Base-by-base conservation (phyloP, 371 early-diverging fungal genomes). In the Umbelopsis sp. region DNA sequence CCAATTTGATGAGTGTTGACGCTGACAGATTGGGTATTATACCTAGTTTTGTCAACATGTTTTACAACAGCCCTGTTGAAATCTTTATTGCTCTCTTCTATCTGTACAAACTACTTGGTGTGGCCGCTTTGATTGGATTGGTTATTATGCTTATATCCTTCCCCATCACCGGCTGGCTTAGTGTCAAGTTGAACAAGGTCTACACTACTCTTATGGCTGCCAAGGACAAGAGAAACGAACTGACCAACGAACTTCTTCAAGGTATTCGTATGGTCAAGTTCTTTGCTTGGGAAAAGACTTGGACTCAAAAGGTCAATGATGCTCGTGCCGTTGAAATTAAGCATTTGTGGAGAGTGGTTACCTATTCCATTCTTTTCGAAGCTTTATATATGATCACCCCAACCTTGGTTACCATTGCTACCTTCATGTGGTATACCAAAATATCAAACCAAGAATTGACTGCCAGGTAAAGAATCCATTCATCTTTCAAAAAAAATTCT, bases 1-100 rank as follows among this genome's bases (percentile, higher is more conserved):
- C 89, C 20, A 93, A 95, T 71, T 70, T 95, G 69, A 92, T 93
- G 92, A 83, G 88, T 45, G 89, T 93, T 5, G 94, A 95, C 75
- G 89, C 92, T 4, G 79, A 87, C 20, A 72, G 81, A n/a, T 63
- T 89, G 8, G 71, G 83, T 14, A 74, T 79, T 20, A 45, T 85
- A 12, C 79, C 75, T 11, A 72, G 72, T 35, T 84, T 76, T 51
- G 71, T 82, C 24, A 80, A 76, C 71, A 67, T 80, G 74, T 65
- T 87, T 1, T 85, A 87, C 65, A 81, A 74, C 45, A 76, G 79
- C 9, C 89, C 89, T 14, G 62, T 90, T 8, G 85, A 88, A 65
- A 74, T 87, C 24, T n/a, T 53, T 1, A 76, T 90, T 35, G 76
- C 80, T 12, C 25, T 83, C 8, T 25, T 75, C 12, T 86, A 82